Evolutionary conservation across 345 rosid genomes (phyloP), one percentile per base, ranked within the genome.

Genomic region (rapeseed (Brassica napus)): DNA sequence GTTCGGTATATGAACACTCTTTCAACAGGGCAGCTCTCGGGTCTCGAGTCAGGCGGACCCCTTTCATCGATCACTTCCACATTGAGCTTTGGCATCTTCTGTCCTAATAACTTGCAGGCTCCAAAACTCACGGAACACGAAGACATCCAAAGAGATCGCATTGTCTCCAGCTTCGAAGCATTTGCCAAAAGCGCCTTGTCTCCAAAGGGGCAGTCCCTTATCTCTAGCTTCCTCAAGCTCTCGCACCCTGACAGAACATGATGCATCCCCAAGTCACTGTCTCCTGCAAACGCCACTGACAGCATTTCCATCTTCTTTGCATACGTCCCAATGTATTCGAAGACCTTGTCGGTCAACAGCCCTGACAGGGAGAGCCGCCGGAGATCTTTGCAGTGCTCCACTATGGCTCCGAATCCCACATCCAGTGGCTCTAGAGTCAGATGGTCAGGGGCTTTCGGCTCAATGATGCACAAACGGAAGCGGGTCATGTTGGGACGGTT

Each of bases 101-200:
- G 30, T 26, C 30, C 30, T 26, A 26, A 26, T 0, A 26, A 26
- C 30, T 26, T 26, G 30, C 30, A 26, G 30, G 30, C 30, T 26
- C 30, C 30, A 26, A 26, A 26, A 26, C 30, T 26, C 30, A 26
- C 30, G 30, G 30, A 0, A 26, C 30, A 26, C 30, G 30, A 26
- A 26, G 30, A 26, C 30, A 26, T 26, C 30, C 30, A 26, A 26
- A 26, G 30, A 26, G 30, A 26, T 26, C 30, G 30, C 30, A 26
- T 93, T 95, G 98, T 91, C 96, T 91, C 92, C 86, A 92, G 92
- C 94, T 95, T 95, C 59, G 89, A 89, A 83, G 93, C 99, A 83
- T 95, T 91, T 68, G 94, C 92, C 86, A 91, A 82, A 70, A 95
- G 93, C 73, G 97, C 98, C 80, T 88, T 86, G 88, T 90, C 97